Evolutionary conservation across 2,329 filamentous ascomycete genomes (phyloP).

Genomic region (Metarhizium anisopliae): DNA sequence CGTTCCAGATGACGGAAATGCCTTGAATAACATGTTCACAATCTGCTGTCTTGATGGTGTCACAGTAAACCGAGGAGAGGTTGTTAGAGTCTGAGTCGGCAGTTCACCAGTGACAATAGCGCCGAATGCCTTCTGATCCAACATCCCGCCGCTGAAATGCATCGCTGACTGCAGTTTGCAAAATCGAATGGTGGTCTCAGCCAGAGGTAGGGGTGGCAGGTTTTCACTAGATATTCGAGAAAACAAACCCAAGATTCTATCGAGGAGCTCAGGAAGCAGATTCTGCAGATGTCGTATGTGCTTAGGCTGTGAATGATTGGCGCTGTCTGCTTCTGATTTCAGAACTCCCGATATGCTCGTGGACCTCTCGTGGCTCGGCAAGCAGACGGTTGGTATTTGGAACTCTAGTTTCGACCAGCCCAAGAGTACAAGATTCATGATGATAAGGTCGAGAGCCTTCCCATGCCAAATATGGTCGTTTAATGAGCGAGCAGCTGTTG

Average conservation of each 20-base stretch:
- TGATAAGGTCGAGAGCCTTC: conserved; percentile 82
- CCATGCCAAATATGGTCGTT: conserved; percentile 97
- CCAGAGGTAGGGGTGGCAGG: conserved; percentile 60
- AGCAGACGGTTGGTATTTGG: conserved; percentile 54
- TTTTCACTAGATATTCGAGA: conserved; percentile 61
- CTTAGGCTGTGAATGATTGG: conserved; percentile 37
- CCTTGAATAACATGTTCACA: conserved; percentile 54
- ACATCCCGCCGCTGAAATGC: conserved; percentile 53
- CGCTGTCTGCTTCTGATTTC: conserved; percentile 19
- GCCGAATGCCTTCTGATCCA: conserved; percentile 52
- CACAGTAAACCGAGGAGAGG: conserved; percentile 47
- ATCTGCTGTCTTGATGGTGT: conserved; percentile 54
- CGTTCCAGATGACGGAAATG: conserved; percentile 58
- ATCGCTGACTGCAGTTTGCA: conserved; percentile 60
- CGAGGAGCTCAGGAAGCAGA: conserved; percentile 64
- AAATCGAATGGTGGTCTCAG: conserved; percentile 66
- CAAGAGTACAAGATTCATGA: conserved; percentile 74
- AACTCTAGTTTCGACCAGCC: conserved; percentile 82
- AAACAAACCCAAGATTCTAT: conserved; percentile 67
- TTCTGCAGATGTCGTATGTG: conserved; percentile 45
- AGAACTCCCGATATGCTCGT: conserved; percentile 22
- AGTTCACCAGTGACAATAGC: conserved; percentile 56
- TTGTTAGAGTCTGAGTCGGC: conserved; percentile 38
- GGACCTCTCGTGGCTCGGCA: conserved; percentile 37
- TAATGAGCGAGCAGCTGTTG: conserved; percentile 63